Evolutionary conservation across 306 rosid species (phyloP).

Genomic region (Parietaria judaica): DNA sequence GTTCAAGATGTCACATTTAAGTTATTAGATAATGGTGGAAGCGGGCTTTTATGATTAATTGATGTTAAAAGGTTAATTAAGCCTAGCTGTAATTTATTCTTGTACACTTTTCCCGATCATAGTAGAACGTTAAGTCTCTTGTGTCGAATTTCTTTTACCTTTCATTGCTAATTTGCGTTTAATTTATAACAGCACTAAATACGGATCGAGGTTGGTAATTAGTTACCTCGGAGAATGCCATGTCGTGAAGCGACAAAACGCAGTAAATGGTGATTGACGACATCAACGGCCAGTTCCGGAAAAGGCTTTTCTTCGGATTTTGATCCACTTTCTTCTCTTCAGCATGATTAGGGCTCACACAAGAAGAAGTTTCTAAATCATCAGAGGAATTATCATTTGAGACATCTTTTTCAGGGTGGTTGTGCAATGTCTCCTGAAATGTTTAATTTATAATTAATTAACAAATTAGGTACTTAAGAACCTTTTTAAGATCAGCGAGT

Average conservation of each 20-base stretch:
- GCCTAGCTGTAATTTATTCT: too few relatives aligned
- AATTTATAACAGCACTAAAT: background rate
- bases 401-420: slow-evolving; percentile 21
- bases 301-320: slow-evolving; percentile 38
- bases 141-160: too few relatives aligned
- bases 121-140: too few relatives aligned
- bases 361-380: slow-evolving; percentile 45
- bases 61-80: too few relatives aligned
- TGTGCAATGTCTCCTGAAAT: slow-evolving; percentile 78
- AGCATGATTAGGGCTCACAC: background rate
- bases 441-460: background rate
- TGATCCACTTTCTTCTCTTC: slow-evolving; percentile 3
- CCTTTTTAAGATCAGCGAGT: too few relatives aligned
- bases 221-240: slow-evolving; percentile 77
- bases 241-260: slow-evolving; percentile 63
- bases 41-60: too few relatives aligned
- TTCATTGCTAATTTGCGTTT: too few relatives aligned
- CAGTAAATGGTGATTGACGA: slow-evolving; percentile 54
- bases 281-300: slow-evolving; percentile 79
- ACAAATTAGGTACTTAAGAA: background rate
- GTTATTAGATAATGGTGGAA: too few relatives aligned
- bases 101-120: too few relatives aligned
- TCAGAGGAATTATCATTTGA: slow-evolving; percentile 23
- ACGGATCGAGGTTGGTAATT: too few relatives aligned
- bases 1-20: too few relatives aligned